Base-by-base conservation (phyloP, 768 basidiomycete genomes). In the Coprinopsis sp. region DNA sequence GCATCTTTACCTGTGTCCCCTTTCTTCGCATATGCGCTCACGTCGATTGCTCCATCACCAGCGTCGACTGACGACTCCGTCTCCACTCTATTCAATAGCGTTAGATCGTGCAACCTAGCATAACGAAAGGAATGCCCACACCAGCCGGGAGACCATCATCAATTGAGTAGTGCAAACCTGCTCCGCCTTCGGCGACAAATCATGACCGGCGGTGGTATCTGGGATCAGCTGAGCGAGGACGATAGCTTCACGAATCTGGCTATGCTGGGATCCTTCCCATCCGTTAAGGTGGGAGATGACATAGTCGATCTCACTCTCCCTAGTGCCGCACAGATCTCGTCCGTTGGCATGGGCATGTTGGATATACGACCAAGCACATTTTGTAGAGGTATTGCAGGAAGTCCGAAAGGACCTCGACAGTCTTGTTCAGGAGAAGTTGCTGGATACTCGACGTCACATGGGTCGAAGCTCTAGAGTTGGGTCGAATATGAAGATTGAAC, bases 21-120 rank as follows among this genome's bases (percentile, higher is more conserved):
- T 1, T 56, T 63, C 14, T 49, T 52, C 19, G 58, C 66, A 47
- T 80, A 81, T 8, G 75, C 69, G 47, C 73, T 78, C 29, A 81
- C 64, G 51, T 82, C 81, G 21, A 82, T 62, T 1, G 78, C 82
- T 30, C 78, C 81, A 46, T 77, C 78, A 10, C 80, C 79, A 7
- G 78, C 78, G 51, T 82, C 79, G 23, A 81, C 71, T 64, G 44
- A 78, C 64, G 4, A 79, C 62, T 3, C 72, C 74, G 31, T 75
- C 56, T 12, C 70, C 70, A 4, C 54, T 60, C 75, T 77, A 29
- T 28, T 29, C 5, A 22, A 11, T 8, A 25, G n/a, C 22, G 28
- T 24, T 16, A 33, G 16, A 28, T 18, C 28, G n/a, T 42, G 19
- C 19, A 16, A 33, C 21, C 2, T 19, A 6, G 25, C 16, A 11